phyloP scores from a whole-genome alignment of 257 asterid species.

The Nicotiana attenuata region DNA sequence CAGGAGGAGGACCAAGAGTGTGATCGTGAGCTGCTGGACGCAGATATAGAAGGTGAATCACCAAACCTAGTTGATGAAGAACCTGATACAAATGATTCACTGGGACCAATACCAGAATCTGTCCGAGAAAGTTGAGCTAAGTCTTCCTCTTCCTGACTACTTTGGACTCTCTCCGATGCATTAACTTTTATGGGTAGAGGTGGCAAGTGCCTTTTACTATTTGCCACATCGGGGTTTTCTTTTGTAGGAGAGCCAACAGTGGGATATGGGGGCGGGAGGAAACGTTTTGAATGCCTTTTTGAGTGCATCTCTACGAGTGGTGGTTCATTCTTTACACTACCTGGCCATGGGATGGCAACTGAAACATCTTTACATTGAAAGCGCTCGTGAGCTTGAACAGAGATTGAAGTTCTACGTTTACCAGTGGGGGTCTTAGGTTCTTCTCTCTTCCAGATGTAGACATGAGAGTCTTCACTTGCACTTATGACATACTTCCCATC shows the following conservation, averaged over 20 bases:
- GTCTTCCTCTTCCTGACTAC: conserved; percentile 42
- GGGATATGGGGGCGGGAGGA: conserved; percentile 21
- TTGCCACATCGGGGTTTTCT: conserved; percentile 22
- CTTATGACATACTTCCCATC: conserved; percentile 70
- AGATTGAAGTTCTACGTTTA: conserved; percentile 32
- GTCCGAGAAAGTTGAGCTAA: conserved; percentile 29
- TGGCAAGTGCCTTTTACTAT: conserved; percentile 49
- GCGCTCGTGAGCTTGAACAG: conserved; percentile 55
- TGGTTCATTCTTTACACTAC: conserved; percentile 43
- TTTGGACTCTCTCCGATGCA: conserved; percentile 18
- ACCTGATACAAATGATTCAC: conserved; percentile 41
- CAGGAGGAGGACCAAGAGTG: conserved; percentile 42
- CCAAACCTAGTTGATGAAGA: conserved; percentile 29
- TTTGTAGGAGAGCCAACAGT: conserved; percentile 27
- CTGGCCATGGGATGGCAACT: conserved; percentile 81
- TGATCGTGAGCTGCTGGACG: conserved; percentile 33
- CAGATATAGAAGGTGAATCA: conserved; percentile 49
- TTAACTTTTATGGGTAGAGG: conserved; percentile 57
- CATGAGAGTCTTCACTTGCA: conserved; percentile 87
- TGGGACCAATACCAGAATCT: conserved; percentile 56
- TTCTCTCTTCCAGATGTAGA: conserved; percentile 72
- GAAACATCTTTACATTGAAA: conserved; percentile 79
- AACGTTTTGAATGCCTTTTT: conserved; percentile 62
- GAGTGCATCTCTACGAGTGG: conserved; percentile 67
- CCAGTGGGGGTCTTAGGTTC: conserved; percentile 37